Base-by-base conservation (phyloP, 371 early-diverging fungal genomes). In the Umbelopsis sp. region DNA sequence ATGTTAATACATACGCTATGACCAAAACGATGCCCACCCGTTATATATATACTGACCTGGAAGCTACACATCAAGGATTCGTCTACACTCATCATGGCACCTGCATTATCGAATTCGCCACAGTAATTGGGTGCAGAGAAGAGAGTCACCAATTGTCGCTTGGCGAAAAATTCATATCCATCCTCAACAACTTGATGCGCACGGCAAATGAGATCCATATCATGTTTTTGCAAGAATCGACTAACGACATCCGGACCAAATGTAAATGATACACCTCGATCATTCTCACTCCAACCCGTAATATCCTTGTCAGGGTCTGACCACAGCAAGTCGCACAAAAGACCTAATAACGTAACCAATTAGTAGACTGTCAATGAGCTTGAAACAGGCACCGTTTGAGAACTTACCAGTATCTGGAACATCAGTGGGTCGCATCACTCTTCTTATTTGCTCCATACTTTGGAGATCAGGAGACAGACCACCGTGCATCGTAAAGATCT, bases 51-150 rank as follows among this genome's bases (percentile, higher is more conserved):
- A 48, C 24, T 68, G 78, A 92, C 87, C 81, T 91, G 91, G 83
- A 92, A 93, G 44, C 90, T 91, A 70, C 96, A 96, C 81, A 96
- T 90, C 69, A 99, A 86, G 38, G 96, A 91, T 74, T 96, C 94
- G 79, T 97, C 96, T 37, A 99, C 97, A 70, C 92, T 93, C 98
- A 99, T 97, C 89, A 99, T 96, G 6, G 97, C 99, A 14, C 97
- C 99, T 3, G 96, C 93, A 78, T 97, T 97, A 72, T 94, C 96
- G 72, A 96, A 97, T 84, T 95, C 96, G 63, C 96, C 96, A 78
- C 97, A 97, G 77, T 97, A 97, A 78, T 97, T 97, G 62, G 98
- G 97, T 20, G 97, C 97, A 35, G 94, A 94, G 74, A 97, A 98
- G 64, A 98, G 75, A 3, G 98, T 98, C 1, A 96, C 95, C 64